phyloP scores from a whole-genome alignment of 1,139 yeast species.

The Hyphopichia pseudoburtonii region DNA sequence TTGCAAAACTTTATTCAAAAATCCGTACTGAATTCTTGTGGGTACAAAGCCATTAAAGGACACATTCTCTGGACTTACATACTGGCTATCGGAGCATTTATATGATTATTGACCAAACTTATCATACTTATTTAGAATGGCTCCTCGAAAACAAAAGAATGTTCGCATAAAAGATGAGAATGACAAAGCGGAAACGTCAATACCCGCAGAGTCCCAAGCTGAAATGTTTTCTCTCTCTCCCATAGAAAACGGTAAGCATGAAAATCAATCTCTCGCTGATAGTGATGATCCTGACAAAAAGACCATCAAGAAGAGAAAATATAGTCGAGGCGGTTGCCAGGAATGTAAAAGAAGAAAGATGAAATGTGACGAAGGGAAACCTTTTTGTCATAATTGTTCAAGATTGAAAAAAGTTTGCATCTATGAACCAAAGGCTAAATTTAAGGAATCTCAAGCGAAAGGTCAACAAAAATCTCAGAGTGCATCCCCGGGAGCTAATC shows the following conservation, averaged over 20 bases:
- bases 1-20: no score
- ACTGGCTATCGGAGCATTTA: no score
- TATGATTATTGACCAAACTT: no score
- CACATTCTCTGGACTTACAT: no score
- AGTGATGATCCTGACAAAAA: neutral
- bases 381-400: constrained; percentile 42
- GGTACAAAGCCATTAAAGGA: no score
- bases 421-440: constrained; percentile 38
- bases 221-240: no score
- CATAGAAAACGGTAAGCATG: no score
- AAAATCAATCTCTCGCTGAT: no score
- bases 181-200: neutral
- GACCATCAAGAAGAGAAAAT: constrained; percentile 42
- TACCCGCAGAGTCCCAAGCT: neutral
- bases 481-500: neutral
- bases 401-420: constrained; percentile 49
- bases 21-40: no score
- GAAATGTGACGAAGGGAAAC: constrained; percentile 45
- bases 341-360: constrained; percentile 64
- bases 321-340: constrained; percentile 60
- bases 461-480: neutral
- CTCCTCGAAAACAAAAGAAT: neutral
- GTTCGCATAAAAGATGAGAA: neutral
- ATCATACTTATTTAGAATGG: no score
- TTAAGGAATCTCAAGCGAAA: constrained; percentile 9